Conservation (phyloP, 1,284 basidiomycete species). For the Ustilago vetiveriae region DNA sequence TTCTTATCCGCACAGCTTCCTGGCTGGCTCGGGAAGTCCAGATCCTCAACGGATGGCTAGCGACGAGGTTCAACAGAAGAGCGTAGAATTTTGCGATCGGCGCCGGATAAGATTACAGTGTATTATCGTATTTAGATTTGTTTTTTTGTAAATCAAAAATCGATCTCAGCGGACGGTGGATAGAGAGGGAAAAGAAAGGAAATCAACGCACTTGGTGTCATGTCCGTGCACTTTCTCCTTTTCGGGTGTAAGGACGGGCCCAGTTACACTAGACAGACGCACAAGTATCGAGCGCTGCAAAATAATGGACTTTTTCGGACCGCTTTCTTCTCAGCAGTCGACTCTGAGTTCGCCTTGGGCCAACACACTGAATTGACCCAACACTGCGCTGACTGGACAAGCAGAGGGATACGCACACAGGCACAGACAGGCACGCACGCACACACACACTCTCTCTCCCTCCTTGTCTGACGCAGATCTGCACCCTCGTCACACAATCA, state of each 20-base stretch:
- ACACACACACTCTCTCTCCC: conserved; percentile 2
- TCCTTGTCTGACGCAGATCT: not conserved
- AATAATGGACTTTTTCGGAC: conserved; percentile 12
- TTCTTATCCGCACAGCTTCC: too few relatives aligned
- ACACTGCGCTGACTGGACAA: too few relatives aligned
- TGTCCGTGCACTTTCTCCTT: not conserved
- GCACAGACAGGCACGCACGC: too few relatives aligned
- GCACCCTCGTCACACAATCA: not conserved
- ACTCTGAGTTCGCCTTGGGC: too few relatives aligned
- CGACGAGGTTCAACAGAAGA: too few relatives aligned
- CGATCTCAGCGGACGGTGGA: conserved; percentile 20
- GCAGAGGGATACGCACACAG: too few relatives aligned
- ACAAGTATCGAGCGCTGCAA: not conserved
- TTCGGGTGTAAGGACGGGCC: too few relatives aligned
- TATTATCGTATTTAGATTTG: too few relatives aligned
- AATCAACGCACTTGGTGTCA: not conserved
- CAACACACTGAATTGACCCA: not conserved
- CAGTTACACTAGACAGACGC: too few relatives aligned
- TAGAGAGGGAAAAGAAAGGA: not conserved
- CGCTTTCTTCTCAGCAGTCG: conserved; percentile 24
- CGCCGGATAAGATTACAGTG: conserved; percentile 5
- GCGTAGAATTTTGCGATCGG: conserved; percentile 8
- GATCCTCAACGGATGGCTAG: too few relatives aligned
- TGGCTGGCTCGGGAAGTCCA: too few relatives aligned
- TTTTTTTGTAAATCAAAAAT: too few relatives aligned